A percentile compares a stretch with the other conserved stretches of the same genome.
These are phyloP conservation scores for Phytopythium sindhum DNA, from an alignment of 352 stramenopile species.

Conservation along the genomic window DNA sequence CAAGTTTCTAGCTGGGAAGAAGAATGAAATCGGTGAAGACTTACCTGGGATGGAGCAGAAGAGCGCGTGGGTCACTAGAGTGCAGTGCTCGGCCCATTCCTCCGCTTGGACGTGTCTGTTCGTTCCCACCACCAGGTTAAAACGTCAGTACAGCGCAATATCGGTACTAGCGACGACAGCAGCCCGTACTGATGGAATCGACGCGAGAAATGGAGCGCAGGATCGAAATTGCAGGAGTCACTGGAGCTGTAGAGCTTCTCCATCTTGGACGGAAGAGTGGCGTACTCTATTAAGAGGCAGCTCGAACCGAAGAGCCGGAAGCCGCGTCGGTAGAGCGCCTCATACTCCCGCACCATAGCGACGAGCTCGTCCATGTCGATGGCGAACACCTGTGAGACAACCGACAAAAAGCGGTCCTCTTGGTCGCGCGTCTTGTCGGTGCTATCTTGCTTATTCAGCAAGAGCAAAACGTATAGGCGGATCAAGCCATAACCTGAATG, in stretches of 20 bases:
- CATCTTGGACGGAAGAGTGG: conserved; percentile 16
- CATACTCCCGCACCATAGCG: conserved; percentile 47
- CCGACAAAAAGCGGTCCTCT: conserved; percentile 37
- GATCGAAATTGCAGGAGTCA: conserved; percentile 15
- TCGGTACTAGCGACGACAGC: not conserved
- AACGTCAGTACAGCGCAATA: too few species aligned
- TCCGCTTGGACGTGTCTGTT: conserved; percentile 52
- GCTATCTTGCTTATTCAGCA: conserved; percentile 50
- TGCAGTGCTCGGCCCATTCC: conserved; percentile 73
- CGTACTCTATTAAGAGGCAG: conserved; percentile 12
- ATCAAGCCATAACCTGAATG: conserved; percentile 45
- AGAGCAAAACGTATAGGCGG: conserved; percentile 55
- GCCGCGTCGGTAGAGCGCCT: conserved; percentile 30
- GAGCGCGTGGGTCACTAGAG: conserved; percentile 71
- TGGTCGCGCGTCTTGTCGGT: conserved; percentile 30
- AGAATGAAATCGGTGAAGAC: not conserved
- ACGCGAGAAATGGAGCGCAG: conserved; percentile 11
- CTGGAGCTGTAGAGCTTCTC: conserved; percentile 21
- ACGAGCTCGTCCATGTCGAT: conserved; percentile 26
- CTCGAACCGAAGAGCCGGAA: conserved; percentile 9
- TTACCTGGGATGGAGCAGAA: conserved; percentile 79
- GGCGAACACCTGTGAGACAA: conserved; percentile 38
- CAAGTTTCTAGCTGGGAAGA: not conserved
- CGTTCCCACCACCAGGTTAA: not conserved
- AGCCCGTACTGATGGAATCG: conserved; percentile 16